Evolutionary conservation across 73 alveolate species (phyloP).

Genomic region (Stentor coeruleus): DNA sequence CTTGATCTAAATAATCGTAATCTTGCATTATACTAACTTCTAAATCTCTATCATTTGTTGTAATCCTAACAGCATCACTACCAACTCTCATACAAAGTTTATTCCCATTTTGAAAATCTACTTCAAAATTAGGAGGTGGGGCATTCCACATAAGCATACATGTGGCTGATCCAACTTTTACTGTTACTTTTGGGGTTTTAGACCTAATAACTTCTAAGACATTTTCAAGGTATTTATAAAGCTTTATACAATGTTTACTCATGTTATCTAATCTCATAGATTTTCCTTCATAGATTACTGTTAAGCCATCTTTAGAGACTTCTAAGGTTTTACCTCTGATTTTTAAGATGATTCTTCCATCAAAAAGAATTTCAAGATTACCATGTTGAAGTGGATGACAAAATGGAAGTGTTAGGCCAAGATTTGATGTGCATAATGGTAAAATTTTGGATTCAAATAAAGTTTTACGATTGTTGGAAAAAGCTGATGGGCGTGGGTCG

Average conservation of each 20-base stretch:
- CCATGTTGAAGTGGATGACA: neutral
- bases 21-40: neutral
- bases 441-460: neutral
- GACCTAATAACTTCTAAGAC: slow-evolving; percentile 22
- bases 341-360: neutral
- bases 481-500: neutral
- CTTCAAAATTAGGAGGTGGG: slow-evolving; percentile 28
- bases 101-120: slow-evolving; percentile 2
- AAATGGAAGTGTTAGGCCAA: slow-evolving; percentile 2
- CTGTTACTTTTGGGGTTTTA: slow-evolving; percentile 25
- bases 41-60: neutral
- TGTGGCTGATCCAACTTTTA: neutral
- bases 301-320: neutral
- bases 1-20: neutral
- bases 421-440: slow-evolving; percentile 3
- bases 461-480: neutral
- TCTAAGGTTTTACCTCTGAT: neutral
- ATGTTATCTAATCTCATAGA: neutral
- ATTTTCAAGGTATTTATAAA: neutral
- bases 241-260: neutral
- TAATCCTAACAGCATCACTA: neutral
- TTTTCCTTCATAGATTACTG: slow-evolving; percentile 17
- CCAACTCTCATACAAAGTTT: neutral
- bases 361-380: neutral
- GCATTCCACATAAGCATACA: slow-evolving; percentile 30